Base-by-base conservation (phyloP, 1,284 basidiomycete species). In the Earliella scabrosa region DNA sequence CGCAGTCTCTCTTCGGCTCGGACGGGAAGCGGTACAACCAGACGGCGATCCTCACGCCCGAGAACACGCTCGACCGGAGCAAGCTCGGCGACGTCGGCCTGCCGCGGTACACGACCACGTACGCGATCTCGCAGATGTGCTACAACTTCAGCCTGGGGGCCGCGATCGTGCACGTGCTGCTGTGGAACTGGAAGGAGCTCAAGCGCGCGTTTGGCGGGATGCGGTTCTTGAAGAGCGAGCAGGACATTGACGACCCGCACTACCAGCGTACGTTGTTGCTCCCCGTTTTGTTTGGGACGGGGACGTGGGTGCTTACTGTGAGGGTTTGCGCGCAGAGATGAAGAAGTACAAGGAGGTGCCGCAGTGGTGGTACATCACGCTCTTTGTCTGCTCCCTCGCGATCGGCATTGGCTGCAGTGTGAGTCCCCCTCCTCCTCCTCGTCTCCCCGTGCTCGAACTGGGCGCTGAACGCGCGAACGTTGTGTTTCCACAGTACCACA, bases 281-380 rank as follows among this genome's bases (percentile, higher is more conserved):
- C 29, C 13, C 13, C 29, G 6, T 31, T 6, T 14, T 13, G 11
- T 24, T 23, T 14, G 3, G 18, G n/a, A n/a, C n/a, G n/a, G n/a
- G n/a, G n/a, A n/a, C n/a, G n/a, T n/a, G n/a, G n/a, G n/a, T n/a
- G n/a, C n/a, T n/a, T n/a, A n/a, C n/a, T n/a, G n/a, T n/a, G n/a
- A n/a, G n/a, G n/a, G n/a, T n/a, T n/a, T n/a, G n/a, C n/a, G n/a
- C 26, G 23, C 26, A 75, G 79, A 75, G 61, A 82, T 83, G 81
- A 73, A 74, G 61, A 77, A 77, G 56, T 82, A 83, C 64, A 66
- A 71, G 24, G 81, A 82, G 60, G 82, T 83, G 3, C 84, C 84
- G 4, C 77, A 78, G 58, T 81, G 77, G 77, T 82, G 77, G 66
- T 85, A 85, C 58, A 65, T 68, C 0, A 35, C 68, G 0, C 61